phyloP scores from a whole-genome alignment of 371 early-diverging fungal species.

The Aphelidium insulamus region DNA sequence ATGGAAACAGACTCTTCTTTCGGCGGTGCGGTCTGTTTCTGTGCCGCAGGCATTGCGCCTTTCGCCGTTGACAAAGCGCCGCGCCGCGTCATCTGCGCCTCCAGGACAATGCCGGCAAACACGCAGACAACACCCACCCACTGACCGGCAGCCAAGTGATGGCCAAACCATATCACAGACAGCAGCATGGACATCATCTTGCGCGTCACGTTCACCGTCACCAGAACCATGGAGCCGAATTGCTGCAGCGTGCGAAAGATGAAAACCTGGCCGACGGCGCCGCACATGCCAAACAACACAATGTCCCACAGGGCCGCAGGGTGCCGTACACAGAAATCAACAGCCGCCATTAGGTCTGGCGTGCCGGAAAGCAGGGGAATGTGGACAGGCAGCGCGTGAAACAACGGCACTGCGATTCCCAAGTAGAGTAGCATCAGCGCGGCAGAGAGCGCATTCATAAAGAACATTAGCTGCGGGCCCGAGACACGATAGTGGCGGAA shows the following conservation, averaged over 20 bases:
- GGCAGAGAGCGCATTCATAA: constrained; percentile 70
- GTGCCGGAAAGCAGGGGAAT: constrained; percentile 37
- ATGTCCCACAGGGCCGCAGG: constrained; percentile 65
- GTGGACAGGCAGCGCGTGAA: no score
- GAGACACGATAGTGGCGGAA: constrained; percentile 48
- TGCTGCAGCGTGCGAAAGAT: constrained; percentile 83
- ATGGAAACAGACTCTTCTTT: no score
- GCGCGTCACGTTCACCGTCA: constrained; percentile 85
- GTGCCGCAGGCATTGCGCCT: no score
- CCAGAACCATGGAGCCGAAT: constrained; percentile 75
- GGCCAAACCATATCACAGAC: constrained; percentile 70
- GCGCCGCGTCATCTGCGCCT: constrained; percentile 8
- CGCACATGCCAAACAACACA: constrained; percentile 62
- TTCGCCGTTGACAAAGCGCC: no score
- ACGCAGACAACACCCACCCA: constrained; percentile 72
- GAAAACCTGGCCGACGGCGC: constrained; percentile 91
- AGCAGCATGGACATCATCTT: constrained; percentile 89
- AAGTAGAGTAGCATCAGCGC: constrained; percentile 44
- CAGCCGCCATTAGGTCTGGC: constrained; percentile 50
- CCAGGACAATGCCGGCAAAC: constrained; percentile 37
- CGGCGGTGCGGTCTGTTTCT: no score
- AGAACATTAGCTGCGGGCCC: constrained; percentile 93
- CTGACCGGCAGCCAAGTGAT: constrained; percentile 47
- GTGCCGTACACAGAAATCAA: constrained; percentile 44
- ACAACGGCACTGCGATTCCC: background rate